Base-by-base conservation (phyloP, 495 filamentous ascomycete genomes). In the Podospora comata region DNA sequence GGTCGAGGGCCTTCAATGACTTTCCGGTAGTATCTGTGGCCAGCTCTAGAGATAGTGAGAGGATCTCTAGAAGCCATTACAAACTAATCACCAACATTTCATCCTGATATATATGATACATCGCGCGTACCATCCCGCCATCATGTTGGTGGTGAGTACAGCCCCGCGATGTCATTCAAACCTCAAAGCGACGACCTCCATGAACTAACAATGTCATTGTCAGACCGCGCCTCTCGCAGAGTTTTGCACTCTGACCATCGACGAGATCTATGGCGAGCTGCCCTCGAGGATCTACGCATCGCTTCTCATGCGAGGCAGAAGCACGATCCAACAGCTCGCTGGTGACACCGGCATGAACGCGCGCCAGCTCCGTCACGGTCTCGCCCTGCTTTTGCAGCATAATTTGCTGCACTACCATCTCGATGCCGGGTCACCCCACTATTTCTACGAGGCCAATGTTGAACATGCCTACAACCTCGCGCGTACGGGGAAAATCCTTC, bases 231-330 rank as follows among this genome's bases (percentile, higher is more conserved):
- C 90, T 72, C 82, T 85, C 57, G 85, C 86, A 74, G 91, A 98
- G 85, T 90, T 98, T 63, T 96, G 92, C 80, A 83, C 87, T 79
- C 88, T 97, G 73, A 85, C 97, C n/a, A 88, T 97, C 59, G 86
- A 92, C 68, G 92, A 97, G 73, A 85, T 90, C 23, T 92, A 93
- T 78, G 95, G 95, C 71, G 91, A 96, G 74, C 85, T 99, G 30
- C 90, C 92, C 62, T 91, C 92, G 32, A 86, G 88, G 71, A 90
- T 98, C 73, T 94, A 96, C 69, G 82, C 88, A n/a, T 85, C 86
- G 60, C 87, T 99, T 67, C 83, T 92, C 67, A 85, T 85, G 60
- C 84, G 90, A 75, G 95, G 94, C 70, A 87, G 94, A 72, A 86
- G 92, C n/a, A 79, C 87, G 27, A 78, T 95, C 54, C 76, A 80